These are phyloP conservation scores for Euptelea pleiosperma DNA, from an alignment of 164 flowering plant genomes.

Conservation along the genomic window DNA sequence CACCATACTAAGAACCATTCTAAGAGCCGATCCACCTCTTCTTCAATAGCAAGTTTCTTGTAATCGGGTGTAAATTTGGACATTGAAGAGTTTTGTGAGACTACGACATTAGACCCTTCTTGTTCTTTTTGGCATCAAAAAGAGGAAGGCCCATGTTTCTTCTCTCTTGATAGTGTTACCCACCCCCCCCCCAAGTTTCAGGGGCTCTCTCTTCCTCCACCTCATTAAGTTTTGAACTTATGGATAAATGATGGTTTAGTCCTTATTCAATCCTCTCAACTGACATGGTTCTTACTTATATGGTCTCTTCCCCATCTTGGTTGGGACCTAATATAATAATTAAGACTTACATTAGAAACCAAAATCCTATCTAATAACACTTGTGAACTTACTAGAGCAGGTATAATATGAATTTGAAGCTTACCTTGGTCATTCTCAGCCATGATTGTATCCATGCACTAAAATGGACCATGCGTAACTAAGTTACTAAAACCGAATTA, in stretches of 20 bases:
- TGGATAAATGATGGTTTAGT: slow-evolving; percentile 18
- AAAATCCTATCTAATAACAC: not conserved
- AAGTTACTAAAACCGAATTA: no score
- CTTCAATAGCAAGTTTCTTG: slow-evolving; percentile 51
- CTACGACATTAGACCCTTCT: slow-evolving; percentile 28
- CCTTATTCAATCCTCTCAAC: slow-evolving; percentile 22
- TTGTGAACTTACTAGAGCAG: not conserved
- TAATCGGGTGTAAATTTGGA: slow-evolving; percentile 27
- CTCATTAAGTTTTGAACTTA: slow-evolving; percentile 35
- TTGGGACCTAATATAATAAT: slow-evolving; percentile 21
- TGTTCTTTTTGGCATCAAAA: slow-evolving; percentile 55
- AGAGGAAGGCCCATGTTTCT: slow-evolving; percentile 56
- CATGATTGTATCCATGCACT: slow-evolving; percentile 9
- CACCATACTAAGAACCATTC: no score
- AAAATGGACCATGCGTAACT: no score
- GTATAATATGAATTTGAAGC: slow-evolving; percentile 7
- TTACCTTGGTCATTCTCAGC: slow-evolving; percentile 39
- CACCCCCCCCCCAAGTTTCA: slow-evolving; percentile 46
- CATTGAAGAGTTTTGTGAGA: slow-evolving; percentile 22
- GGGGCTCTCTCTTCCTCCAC: slow-evolving; percentile 59
- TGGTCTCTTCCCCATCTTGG: slow-evolving; percentile 25
- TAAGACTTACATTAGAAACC: slow-evolving; percentile 11
- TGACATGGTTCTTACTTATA: slow-evolving; percentile 21
- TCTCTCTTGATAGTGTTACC: slow-evolving; percentile 37
- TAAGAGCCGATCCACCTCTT: no score